Conservation (phyloP, 140 eudicot species). For the Anethum foeniculum region DNA sequence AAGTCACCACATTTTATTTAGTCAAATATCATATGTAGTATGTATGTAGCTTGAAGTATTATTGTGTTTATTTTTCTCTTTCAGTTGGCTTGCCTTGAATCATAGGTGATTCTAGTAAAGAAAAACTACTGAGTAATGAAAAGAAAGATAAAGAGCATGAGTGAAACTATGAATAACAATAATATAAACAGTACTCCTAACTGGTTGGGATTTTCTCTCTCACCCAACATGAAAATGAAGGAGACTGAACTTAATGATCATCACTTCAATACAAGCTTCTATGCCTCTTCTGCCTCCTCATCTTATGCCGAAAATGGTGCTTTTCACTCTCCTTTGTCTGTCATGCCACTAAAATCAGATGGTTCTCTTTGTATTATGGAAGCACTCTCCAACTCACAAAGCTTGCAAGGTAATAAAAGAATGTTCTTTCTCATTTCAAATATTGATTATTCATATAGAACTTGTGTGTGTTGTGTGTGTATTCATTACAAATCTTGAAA, state of each 20-base stretch:
- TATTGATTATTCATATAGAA: neutral
- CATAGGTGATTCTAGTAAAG: neutral
- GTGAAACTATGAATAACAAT: constrained; percentile 19
- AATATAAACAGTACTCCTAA: constrained; percentile 5
- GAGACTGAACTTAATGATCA: neutral
- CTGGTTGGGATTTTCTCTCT: constrained; percentile 61
- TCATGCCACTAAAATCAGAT: constrained; percentile 75
- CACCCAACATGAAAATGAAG: constrained; percentile 52
- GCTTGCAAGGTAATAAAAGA: constrained; percentile 34
- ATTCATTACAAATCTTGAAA: neutral
- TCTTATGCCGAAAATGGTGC: constrained; percentile 23
- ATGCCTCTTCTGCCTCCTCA: neutral
- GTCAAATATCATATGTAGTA: no score
- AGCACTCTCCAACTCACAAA: constrained; percentile 55
- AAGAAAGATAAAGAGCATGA: constrained; percentile 29
- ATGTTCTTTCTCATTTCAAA: neutral
- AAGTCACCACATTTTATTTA: constrained; percentile 3
- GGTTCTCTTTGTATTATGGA: constrained; percentile 75
- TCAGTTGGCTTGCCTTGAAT: constrained; percentile 30
- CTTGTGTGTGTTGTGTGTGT: neutral
- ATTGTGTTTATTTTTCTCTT: constrained; percentile 29
- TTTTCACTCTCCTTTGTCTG: constrained; percentile 44
- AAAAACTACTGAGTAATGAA: neutral
- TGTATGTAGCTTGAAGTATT: constrained; percentile 4
- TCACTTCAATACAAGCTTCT: neutral